Evolutionary conservation across 768 basidiomycete genomes (phyloP).

Genomic region (Leucosporidium scottii): DNA sequence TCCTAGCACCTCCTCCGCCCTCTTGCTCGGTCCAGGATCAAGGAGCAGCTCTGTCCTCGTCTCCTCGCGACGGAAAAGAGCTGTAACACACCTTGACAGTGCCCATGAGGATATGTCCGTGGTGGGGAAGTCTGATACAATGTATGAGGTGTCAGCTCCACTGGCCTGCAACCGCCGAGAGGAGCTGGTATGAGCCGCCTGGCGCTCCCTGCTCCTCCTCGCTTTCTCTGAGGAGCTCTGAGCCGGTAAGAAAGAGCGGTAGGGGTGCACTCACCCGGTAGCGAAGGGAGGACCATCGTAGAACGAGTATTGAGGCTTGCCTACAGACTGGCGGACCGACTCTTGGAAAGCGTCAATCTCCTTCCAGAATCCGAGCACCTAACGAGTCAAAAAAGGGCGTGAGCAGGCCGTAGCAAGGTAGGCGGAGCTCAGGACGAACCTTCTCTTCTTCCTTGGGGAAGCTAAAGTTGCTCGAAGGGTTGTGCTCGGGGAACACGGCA

Average conservation of each 20-base stretch:
- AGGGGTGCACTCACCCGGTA: slow-evolving; percentile 56
- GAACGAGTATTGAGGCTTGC: slow-evolving; percentile 83
- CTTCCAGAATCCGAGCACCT: slow-evolving; percentile 82
- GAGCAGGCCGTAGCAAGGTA: not conserved
- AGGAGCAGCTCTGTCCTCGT: too few species aligned
- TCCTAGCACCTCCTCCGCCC: not conserved
- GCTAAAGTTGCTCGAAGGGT: slow-evolving; percentile 50
- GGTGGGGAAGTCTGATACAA: not conserved
- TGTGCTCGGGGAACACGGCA: slow-evolving; percentile 31
- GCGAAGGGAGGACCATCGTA: slow-evolving; percentile 83
- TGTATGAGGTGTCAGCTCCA: too few species aligned
- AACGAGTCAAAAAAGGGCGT: slow-evolving; percentile 43
- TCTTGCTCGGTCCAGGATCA: too few species aligned
- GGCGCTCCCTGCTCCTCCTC: too few species aligned
- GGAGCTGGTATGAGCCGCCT: too few species aligned
- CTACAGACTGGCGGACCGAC: slow-evolving; percentile 83
- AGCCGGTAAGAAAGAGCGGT: slow-evolving; percentile 90
- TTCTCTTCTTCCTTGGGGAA: slow-evolving; percentile 72
- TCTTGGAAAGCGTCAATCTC: slow-evolving; percentile 98
- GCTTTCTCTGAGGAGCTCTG: not conserved
- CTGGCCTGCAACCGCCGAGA: too few species aligned
- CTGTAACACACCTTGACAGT: slow-evolving; percentile 69
- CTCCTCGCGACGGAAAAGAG: not conserved
- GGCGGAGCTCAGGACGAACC: not conserved
- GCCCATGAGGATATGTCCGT: slow-evolving; percentile 46